Evolutionary conservation across 2,329 filamentous ascomycete species (phyloP).

Genomic region (Bipolaris sorokiniana): DNA sequence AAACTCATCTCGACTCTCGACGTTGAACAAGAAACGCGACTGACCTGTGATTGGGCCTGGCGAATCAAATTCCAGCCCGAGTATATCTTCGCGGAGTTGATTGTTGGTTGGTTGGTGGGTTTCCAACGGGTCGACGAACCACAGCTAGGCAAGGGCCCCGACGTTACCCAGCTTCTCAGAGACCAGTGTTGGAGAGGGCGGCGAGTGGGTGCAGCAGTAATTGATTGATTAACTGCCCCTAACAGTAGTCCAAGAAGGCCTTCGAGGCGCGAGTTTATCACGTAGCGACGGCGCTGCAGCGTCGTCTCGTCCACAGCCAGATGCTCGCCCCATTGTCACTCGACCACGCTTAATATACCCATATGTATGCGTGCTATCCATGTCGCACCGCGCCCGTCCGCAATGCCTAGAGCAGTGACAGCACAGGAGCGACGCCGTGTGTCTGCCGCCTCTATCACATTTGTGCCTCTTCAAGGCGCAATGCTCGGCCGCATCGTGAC

Average conservation of each 20-base stretch:
- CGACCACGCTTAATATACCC: slow-evolving; percentile 29
- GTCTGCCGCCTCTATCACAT: slow-evolving; percentile 28
- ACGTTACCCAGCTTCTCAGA: slow-evolving; percentile 21
- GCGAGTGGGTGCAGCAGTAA: slow-evolving; percentile 2
- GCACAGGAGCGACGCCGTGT: slow-evolving; percentile 26
- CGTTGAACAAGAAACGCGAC: slow-evolving; percentile 14
- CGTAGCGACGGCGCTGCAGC: neutral
- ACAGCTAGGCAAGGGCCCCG: slow-evolving; percentile 25
- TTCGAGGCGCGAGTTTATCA: neutral
- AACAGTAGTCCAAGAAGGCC: neutral
- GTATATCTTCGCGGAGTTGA: slow-evolving; percentile 19
- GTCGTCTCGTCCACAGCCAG: slow-evolving; percentile 1
- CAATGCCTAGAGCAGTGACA: slow-evolving; percentile 21
- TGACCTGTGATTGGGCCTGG: slow-evolving; percentile 19
- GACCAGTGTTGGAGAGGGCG: neutral
- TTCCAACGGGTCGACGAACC: slow-evolving; percentile 24
- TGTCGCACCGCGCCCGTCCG: slow-evolving; percentile 32
- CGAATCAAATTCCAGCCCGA: slow-evolving; percentile 25
- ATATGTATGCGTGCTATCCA: slow-evolving; percentile 30
- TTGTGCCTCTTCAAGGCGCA: slow-evolving; percentile 16
- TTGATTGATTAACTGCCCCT: neutral
- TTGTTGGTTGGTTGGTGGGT: slow-evolving; percentile 31
- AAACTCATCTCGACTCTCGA: slow-evolving; percentile 7
- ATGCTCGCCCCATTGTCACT: slow-evolving; percentile 18
- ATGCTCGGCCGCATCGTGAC: slow-evolving; percentile 30